phyloP scores from a whole-genome alignment of 495 filamentous ascomycete species.

The Penicillium egyptiacum region DNA sequence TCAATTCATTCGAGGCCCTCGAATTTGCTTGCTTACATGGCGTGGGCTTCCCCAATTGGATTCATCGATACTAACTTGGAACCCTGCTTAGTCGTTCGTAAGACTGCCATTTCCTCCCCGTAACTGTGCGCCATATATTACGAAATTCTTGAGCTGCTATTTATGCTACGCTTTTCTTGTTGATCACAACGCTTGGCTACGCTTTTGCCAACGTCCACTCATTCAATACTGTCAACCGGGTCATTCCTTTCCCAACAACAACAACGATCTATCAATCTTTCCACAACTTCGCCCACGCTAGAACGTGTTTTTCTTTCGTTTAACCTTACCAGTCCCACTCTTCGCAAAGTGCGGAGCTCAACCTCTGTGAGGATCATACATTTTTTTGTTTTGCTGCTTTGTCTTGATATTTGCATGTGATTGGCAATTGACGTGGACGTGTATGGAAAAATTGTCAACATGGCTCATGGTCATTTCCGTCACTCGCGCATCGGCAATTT shows the following conservation, averaged over 20 bases:
- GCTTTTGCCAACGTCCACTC: slow-evolving; percentile 20
- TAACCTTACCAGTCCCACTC: slow-evolving; percentile 4
- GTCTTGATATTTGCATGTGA: neutral
- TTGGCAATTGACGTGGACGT: neutral
- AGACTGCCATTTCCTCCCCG: neutral
- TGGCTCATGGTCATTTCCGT: slow-evolving; percentile 28
- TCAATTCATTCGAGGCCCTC: neutral
- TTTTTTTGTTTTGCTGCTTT: neutral
- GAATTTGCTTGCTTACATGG: neutral
- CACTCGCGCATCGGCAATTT: slow-evolving; percentile 23
- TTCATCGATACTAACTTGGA: slow-evolving; percentile 1
- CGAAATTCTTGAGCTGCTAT: neutral
- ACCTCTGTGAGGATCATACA: slow-evolving; percentile 25
- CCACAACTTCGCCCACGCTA: slow-evolving; percentile 18
- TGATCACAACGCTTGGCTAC: slow-evolving; percentile 10
- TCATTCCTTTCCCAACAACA: slow-evolving; percentile 13
- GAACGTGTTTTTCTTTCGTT: slow-evolving; percentile 19
- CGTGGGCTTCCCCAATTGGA: neutral
- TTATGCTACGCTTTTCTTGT: slow-evolving; percentile 13
- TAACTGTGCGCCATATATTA: neutral
- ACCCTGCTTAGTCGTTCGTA: neutral
- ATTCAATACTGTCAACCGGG: slow-evolving; percentile 9
- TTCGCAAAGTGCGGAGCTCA: slow-evolving; percentile 12
- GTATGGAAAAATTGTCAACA: slow-evolving; percentile 12
- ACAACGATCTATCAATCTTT: slow-evolving; percentile 10